Evolutionary conservation across 257 asterid species (phyloP), one percentile per base, ranked within the genome.

Genomic region (Dorcoceras hygrometricum): DNA sequence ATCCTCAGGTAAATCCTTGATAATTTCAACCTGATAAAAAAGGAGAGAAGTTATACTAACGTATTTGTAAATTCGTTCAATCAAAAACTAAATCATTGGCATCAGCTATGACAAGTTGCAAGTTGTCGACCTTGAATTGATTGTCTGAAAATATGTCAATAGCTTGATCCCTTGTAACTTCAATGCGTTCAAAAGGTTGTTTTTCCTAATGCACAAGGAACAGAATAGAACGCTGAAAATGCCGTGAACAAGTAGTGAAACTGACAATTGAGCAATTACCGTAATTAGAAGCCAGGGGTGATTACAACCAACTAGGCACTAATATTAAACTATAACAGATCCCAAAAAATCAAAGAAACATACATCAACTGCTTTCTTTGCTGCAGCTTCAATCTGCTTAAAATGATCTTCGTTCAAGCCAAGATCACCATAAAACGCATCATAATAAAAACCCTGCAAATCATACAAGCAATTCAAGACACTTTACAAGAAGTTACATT

Each of bases 161-260:
- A 66, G 96, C 99, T 80, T 90, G 96, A 8, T 75, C 82, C 81
- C 90, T 85, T 65, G 96, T 80, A 63, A 90, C 99, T 79, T 90
- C 98, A 48, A 94, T 89, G 72, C 98, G 96, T 73, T 89, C 93
- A 71, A 94, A 94, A 34, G 96, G 87, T 86, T 94, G 99, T 74
- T 80, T 88, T 76, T 84, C 98, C 99, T 90, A 80, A 71, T 53
- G 68, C 54, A 55, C 20, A 67, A 75, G 50, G 68, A 66, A 57
- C 31, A 68, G 39, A 12, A 68, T 18, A 31, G 7, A 62, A 63
- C 25, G 51, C 50, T 63, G 62, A 36, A 28, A 28, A 36, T 62
- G 9, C 54, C 54, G 18, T 4, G 54, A 46, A 46, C 54, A 16
- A 46, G 54, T 18, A 22, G 20, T 46, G 54, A 46, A 46, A 46